A percentile compares a stretch with the other conserved stretches of the same genome.
Evolutionary conservation across 2,329 filamentous ascomycete species (phyloP).

Genomic region (Xylariales sp.): DNA sequence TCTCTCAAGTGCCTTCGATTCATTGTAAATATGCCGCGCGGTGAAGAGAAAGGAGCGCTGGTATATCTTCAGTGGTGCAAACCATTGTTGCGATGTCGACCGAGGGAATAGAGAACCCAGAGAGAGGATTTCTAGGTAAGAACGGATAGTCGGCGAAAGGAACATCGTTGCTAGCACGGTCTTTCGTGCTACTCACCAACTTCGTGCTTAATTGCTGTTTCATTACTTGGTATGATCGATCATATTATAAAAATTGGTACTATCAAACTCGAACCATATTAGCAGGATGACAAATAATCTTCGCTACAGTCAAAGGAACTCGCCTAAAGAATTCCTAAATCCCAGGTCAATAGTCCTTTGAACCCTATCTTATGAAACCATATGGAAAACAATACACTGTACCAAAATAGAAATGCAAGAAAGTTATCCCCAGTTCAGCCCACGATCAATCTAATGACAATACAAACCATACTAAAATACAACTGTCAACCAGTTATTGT

Average conservation of each 20-base stretch:
- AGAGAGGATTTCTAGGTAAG: neutral
- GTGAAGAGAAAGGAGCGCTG: too few relatives aligned
- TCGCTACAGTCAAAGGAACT: neutral
- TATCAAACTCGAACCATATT: neutral
- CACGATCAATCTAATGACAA: conserved; percentile 1
- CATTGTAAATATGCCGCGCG: conserved; percentile 3
- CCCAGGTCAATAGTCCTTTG: neutral
- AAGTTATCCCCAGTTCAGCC: neutral
- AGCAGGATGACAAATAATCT: neutral
- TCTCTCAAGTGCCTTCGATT: conserved; percentile 1
- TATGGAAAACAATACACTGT: neutral
- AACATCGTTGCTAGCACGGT: neutral
- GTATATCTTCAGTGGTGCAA: too few relatives aligned
- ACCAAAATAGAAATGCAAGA: neutral
- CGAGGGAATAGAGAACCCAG: neutral
- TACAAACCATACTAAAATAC: neutral
- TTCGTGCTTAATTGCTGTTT: neutral
- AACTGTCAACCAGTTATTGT: conserved; percentile 1
- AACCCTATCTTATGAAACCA: neutral
- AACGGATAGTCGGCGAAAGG: neutral
- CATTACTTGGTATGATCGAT: neutral
- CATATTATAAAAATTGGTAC: neutral
- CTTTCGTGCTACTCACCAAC: neutral
- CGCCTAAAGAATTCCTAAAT: neutral
- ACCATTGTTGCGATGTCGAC: neutral